Evolutionary conservation across 192 early-diverging fungal species (phyloP).

Genomic region (Gigaspora rosea): DNA sequence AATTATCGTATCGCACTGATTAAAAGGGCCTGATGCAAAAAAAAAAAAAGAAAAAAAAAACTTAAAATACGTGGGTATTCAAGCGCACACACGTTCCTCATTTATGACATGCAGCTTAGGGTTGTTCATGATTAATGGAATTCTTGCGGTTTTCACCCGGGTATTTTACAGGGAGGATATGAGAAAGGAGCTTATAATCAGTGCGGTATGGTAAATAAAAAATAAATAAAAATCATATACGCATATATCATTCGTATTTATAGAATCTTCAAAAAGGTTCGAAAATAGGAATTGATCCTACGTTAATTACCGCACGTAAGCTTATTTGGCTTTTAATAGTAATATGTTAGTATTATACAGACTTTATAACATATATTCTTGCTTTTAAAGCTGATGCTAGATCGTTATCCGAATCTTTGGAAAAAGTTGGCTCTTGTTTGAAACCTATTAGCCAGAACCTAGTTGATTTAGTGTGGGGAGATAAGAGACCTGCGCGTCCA

Average conservation of each 20-base stretch:
- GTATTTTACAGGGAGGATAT: too few species aligned
- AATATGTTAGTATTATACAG: neutral
- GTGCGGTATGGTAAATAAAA: too few species aligned
- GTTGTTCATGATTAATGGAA: too few species aligned
- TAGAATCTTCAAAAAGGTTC: conserved; percentile 67
- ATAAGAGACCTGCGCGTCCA: conserved; percentile 73
- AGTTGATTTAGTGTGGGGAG: conserved; percentile 83
- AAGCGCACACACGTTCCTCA: too few species aligned
- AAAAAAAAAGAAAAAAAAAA: too few species aligned
- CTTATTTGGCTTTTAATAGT: neutral
- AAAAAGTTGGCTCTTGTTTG: conserved; percentile 62
- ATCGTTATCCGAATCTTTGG: conserved; percentile 57
- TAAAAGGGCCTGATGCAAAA: neutral
- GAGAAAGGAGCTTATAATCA: too few species aligned
- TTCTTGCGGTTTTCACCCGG: too few species aligned
- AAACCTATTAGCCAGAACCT: conserved; percentile 78
- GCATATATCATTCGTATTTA: neutral
- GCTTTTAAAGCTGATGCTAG: conserved; percentile 52
- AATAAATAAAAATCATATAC: neutral
- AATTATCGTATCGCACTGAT: neutral
- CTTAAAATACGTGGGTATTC: too few species aligned
- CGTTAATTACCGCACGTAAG: conserved; percentile 75
- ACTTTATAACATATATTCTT: neutral
- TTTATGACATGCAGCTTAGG: too few species aligned
- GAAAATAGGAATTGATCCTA: conserved; percentile 93